These are phyloP conservation scores for Botrytis fabae DNA, from an alignment of 2,329 filamentous ascomycete genomes.

Conservation along the genomic window DNA sequence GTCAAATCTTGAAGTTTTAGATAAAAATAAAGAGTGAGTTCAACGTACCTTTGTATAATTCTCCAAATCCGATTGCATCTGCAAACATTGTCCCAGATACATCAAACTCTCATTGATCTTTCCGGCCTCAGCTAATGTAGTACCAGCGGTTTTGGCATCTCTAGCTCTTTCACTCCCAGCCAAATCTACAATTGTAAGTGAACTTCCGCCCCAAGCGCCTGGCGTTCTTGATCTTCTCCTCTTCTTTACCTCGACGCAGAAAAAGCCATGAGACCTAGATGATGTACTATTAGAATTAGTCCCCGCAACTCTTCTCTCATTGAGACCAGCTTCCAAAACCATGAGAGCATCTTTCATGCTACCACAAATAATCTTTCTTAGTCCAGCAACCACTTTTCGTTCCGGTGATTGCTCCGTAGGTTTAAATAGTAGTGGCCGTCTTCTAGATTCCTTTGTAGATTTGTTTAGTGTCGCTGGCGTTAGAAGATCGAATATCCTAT, in stretches of 20 bases:
- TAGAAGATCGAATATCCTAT: slow-evolving; percentile 92
- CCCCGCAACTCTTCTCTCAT: slow-evolving; percentile 82
- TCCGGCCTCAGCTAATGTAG: slow-evolving; percentile 89
- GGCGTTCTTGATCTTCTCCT: slow-evolving; percentile 54
- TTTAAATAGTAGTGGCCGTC: slow-evolving; percentile 89
- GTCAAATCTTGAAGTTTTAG: slow-evolving; percentile 23
- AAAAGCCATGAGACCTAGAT: slow-evolving; percentile 93
- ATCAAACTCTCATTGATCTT: slow-evolving; percentile 99
- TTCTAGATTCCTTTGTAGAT: slow-evolving; percentile 66
- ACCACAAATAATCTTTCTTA: slow-evolving; percentile 86
- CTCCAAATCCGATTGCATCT: slow-evolving; percentile 84
- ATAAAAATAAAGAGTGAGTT: neutral
- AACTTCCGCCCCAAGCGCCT: slow-evolving; percentile 71
- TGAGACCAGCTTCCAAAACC: slow-evolving; percentile 84
- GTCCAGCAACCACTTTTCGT: slow-evolving; percentile 88
- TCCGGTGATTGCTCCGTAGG: slow-evolving; percentile 84
- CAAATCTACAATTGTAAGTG: slow-evolving; percentile 85
- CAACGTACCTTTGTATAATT: slow-evolving; percentile 67
- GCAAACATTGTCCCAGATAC: slow-evolving; percentile 95
- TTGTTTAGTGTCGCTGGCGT: slow-evolving; percentile 61
- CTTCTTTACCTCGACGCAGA: slow-evolving; percentile 93
- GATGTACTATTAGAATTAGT: slow-evolving; percentile 93
- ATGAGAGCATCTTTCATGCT: slow-evolving; percentile 81
- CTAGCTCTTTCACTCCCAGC: slow-evolving; percentile 91
- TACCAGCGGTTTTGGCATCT: slow-evolving; percentile 90